A percentile compares a stretch with the other conserved stretches of the same genome.
Evolutionary conservation across 371 early-diverging fungal genomes (phyloP).

Genomic region (Mortierella sp.): DNA sequence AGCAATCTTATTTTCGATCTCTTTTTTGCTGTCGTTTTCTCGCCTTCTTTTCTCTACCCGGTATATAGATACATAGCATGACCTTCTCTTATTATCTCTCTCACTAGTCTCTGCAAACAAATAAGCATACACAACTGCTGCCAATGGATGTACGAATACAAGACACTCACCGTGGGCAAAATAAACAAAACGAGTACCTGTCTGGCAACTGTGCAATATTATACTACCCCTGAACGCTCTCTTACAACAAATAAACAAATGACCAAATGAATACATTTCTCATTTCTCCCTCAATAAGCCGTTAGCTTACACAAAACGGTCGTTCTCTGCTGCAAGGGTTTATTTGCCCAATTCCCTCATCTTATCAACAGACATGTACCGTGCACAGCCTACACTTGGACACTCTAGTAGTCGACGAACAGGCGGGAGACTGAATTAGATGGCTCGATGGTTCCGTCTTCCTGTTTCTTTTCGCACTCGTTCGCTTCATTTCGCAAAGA

Average conservation of each 20-base stretch:
- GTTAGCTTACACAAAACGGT: neutral
- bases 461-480: no score
- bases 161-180: neutral
- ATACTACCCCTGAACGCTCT: neutral
- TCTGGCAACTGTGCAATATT: neutral
- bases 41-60: neutral
- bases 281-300: neutral
- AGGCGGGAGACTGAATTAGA: no score
- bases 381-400: no score
- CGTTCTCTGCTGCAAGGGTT: no score
- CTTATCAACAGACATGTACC: no score
- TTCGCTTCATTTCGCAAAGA: no score
- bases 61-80: neutral
- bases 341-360: no score
- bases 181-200: neutral
- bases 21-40: neutral
- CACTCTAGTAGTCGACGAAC: no score
- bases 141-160: neutral
- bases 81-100: neutral
- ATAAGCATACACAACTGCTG: neutral
- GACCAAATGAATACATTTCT: neutral
- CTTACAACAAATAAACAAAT: neutral
- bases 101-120: neutral
- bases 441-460: no score
- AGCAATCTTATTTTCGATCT: constrained; percentile 5